phyloP scores from a whole-genome alignment of 1,284 basidiomycete species.

The Melampsora occidentalis region DNA sequence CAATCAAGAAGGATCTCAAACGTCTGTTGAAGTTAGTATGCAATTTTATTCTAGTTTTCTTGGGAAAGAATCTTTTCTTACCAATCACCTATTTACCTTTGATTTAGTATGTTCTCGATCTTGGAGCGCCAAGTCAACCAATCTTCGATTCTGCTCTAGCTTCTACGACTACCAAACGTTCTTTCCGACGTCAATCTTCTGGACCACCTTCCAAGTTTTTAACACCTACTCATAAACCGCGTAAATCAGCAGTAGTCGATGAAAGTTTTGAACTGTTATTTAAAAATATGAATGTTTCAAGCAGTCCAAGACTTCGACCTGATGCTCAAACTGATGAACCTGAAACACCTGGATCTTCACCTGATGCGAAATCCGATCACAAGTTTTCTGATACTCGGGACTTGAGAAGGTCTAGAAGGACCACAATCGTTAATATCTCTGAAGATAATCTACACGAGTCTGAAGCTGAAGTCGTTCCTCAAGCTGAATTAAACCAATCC shows the following conservation, averaged over 20 bases:
- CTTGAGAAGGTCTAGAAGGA: background rate
- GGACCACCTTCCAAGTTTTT: conserved; percentile 3
- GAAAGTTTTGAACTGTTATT: background rate
- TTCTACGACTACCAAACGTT: conserved; percentile 14
- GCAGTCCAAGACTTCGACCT: background rate
- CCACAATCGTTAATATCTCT: background rate
- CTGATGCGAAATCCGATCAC: background rate
- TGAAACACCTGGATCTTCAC: background rate
- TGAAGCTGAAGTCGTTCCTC: background rate
- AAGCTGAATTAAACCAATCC: background rate
- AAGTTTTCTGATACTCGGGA: no score
- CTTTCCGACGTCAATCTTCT: conserved; percentile 10
- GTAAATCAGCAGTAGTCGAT: conserved; percentile 16
- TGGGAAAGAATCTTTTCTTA: background rate
- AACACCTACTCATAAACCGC: conserved; percentile 21
- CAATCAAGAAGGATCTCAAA: background rate
- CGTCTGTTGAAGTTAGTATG: conserved; percentile 2
- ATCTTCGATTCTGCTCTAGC: conserved; percentile 4
- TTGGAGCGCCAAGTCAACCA: conserved; percentile 27
- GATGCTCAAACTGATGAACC: no score
- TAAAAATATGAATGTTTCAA: background rate
- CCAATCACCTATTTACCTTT: background rate
- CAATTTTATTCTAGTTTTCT: background rate
- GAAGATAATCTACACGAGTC: background rate
- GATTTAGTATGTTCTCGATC: conserved; percentile 21